Conservation (phyloP, 1,139 yeast genomes). For the Kluyveromyces marxianus region DNA sequence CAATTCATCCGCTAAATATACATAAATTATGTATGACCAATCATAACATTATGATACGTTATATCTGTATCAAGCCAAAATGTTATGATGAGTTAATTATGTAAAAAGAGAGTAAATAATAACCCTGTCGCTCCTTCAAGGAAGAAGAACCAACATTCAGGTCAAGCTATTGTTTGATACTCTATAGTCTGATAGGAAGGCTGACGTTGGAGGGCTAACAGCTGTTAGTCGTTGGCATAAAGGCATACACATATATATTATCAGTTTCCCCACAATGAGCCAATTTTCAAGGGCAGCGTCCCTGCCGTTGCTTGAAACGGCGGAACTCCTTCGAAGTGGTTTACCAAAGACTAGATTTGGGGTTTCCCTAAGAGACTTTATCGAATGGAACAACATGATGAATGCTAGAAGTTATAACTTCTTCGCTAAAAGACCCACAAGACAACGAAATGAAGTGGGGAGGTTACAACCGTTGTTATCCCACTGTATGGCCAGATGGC, state of each 20-base stretch:
- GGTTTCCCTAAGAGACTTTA: conserved; percentile 18
- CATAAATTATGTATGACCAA: too few species aligned
- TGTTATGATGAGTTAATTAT: too few species aligned
- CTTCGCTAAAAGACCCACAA: conserved; percentile 10
- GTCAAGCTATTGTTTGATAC: too few species aligned
- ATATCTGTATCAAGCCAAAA: too few species aligned
- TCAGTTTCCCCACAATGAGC: not conserved
- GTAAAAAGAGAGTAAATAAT: too few species aligned
- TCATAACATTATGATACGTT: too few species aligned
- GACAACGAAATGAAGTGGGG: conserved; percentile 10
- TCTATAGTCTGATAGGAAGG: too few species aligned
- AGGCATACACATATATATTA: not conserved
- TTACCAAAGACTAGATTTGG: conserved; percentile 5
- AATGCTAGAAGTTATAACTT: conserved; percentile 17
- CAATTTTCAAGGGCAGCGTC: not conserved
- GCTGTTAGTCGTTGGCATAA: too few species aligned
- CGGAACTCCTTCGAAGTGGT: conserved; percentile 5
- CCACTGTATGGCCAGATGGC: conserved; percentile 26
- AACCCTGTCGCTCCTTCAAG: too few species aligned
- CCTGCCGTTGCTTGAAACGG: conserved; percentile 6
- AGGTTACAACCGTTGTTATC: conserved; percentile 19
- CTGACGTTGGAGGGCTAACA: too few species aligned
- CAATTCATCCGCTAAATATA: too few species aligned
- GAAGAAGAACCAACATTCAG: too few species aligned
- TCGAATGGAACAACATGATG: conserved; percentile 17